These are phyloP conservation scores for Cicer bijugum DNA, from an alignment of 306 rosid species.

Conservation along the genomic window DNA sequence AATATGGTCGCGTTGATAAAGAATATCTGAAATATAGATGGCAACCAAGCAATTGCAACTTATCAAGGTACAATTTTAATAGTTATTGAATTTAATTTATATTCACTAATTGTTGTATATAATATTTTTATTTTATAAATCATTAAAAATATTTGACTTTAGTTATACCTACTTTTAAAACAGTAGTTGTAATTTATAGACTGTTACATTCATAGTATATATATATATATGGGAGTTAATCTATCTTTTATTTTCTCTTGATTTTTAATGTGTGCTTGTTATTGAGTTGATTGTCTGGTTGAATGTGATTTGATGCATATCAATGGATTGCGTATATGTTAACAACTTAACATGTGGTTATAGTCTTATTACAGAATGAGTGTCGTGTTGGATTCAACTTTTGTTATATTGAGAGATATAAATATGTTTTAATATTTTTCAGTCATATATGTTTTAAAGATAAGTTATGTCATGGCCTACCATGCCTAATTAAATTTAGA, in stretches of 20 bases:
- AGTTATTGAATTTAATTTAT: not conserved
- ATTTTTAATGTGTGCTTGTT: not conserved
- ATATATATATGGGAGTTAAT: no score
- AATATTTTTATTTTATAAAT: no score
- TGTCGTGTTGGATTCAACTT: constrained; percentile 20
- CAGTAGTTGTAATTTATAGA: no score
- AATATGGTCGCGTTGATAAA: constrained; percentile 57
- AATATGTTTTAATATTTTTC: not conserved
- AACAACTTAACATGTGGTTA: not conserved
- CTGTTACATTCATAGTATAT: no score
- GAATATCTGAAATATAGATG: constrained; percentile 66
- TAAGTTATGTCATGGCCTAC: not conserved
- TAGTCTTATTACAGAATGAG: not conserved
- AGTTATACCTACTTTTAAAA: no score
- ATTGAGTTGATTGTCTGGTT: not conserved
- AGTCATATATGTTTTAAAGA: not conserved
- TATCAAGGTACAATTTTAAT: constrained; percentile 58
- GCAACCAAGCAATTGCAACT: constrained; percentile 61
- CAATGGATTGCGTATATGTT: not conserved
- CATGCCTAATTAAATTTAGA: not conserved
- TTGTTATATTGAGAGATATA: not conserved
- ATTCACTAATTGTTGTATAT: no score
- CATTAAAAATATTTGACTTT: no score
- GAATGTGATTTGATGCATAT: not conserved
- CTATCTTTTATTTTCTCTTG: no score